Evolutionary conservation across 352 stramenopile species (phyloP).

Genomic region (Phytophthora capsici): DNA sequence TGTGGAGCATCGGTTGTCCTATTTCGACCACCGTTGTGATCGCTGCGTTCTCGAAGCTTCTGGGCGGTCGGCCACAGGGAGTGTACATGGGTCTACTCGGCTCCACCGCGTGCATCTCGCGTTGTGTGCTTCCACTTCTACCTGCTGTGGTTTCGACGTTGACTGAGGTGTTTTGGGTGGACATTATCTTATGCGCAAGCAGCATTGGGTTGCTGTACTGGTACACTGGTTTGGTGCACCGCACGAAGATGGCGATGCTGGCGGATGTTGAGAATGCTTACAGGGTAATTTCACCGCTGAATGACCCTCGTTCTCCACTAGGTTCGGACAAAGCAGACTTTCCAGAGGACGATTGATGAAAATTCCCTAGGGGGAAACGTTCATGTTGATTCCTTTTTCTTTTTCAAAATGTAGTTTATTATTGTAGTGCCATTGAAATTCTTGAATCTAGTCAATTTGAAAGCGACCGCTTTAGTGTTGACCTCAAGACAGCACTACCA

Average conservation of each 20-base stretch:
- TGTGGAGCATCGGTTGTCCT: constrained; percentile 82
- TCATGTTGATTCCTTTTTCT: no score
- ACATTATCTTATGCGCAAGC: constrained; percentile 56
- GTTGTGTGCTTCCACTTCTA: constrained; percentile 71
- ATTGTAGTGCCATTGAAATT: no score
- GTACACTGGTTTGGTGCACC: constrained; percentile 62
- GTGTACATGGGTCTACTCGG: constrained; percentile 77
- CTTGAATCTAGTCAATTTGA: no score
- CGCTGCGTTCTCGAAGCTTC: constrained; percentile 72
- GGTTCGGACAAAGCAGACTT: constrained; percentile 43
- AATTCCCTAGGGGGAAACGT: no score
- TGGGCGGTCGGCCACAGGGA: constrained; percentile 69
- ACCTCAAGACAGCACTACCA: no score
- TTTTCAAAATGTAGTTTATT: constrained; percentile 3
- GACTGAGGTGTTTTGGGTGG: constrained; percentile 73
- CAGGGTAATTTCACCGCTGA: constrained; percentile 26
- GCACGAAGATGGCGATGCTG: constrained; percentile 52
- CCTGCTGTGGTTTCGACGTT: constrained; percentile 63
- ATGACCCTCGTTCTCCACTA: constrained; percentile 44
- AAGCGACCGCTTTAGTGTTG: no score
- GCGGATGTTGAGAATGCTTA: constrained; percentile 46
- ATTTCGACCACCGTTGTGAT: constrained; percentile 75
- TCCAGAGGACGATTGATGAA: constrained; percentile 21
- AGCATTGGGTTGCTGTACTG: constrained; percentile 66
- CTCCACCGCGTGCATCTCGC: constrained; percentile 67